Evolutionary conservation across 176 grass and related monocot genomes (phyloP).

Genomic region (Oryza punctata): DNA sequence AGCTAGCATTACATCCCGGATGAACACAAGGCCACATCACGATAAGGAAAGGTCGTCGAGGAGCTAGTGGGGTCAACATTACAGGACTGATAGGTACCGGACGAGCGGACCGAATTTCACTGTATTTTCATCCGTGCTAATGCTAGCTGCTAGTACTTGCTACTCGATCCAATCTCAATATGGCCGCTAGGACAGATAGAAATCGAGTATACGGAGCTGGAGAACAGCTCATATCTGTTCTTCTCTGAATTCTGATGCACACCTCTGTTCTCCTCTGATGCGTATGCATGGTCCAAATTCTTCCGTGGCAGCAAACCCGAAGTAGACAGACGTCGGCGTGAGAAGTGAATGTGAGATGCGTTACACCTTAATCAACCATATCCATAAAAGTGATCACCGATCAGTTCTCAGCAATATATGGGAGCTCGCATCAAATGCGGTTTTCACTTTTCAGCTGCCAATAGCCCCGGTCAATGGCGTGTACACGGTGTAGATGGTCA

Average conservation of each 20-base stretch:
- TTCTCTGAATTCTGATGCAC: background rate
- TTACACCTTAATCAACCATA: background rate
- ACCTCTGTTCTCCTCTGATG: background rate
- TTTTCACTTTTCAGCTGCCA: background rate
- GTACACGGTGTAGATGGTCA: background rate
- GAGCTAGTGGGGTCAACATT: background rate
- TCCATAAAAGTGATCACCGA: background rate
- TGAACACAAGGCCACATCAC: background rate
- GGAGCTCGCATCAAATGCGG: background rate
- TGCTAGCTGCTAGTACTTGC: background rate
- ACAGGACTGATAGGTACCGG: background rate
- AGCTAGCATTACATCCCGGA: background rate
- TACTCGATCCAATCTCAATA: background rate
- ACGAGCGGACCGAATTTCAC: background rate
- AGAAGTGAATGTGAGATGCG: background rate
- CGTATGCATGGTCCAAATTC: constrained; percentile 21
- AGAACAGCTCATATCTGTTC: constrained; percentile 23
- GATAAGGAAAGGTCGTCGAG: background rate
- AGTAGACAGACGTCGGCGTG: constrained; percentile 20
- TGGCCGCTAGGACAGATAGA: background rate
- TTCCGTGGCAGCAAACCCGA: constrained; percentile 3
- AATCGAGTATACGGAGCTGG: background rate
- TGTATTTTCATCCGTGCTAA: constrained; percentile 7
- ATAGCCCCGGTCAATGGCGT: background rate
- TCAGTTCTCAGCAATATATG: background rate